A percentile compares a stretch with the other conserved stretches of the same genome.
Evolutionary conservation across 768 basidiomycete species (phyloP).

Genomic region (Suillus luteus): DNA sequence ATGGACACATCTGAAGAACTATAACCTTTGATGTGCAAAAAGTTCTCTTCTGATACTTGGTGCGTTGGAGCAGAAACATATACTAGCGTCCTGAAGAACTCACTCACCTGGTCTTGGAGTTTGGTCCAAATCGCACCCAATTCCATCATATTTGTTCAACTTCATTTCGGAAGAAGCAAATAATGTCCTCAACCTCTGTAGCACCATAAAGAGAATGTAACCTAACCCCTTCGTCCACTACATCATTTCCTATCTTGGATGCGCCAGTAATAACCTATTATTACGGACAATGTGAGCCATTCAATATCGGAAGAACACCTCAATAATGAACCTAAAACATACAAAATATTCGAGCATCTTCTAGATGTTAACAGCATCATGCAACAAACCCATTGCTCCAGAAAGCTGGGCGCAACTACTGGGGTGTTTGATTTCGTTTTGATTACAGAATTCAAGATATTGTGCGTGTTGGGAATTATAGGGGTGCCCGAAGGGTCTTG

Average conservation of each 20-base stretch:
- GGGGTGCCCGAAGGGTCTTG: slow-evolving; percentile 20
- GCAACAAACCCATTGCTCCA: slow-evolving; percentile 27
- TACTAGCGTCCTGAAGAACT: slow-evolving; percentile 38
- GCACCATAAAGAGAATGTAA: slow-evolving; percentile 38
- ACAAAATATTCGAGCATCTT: slow-evolving; percentile 25
- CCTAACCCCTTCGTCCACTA: slow-evolving; percentile 38
- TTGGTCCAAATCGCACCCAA: slow-evolving; percentile 31
- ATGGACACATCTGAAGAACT: slow-evolving; percentile 46
- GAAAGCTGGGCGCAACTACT: slow-evolving; percentile 24
- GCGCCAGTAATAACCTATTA: slow-evolving; percentile 38
- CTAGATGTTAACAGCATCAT: slow-evolving; percentile 21
- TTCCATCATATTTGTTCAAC: slow-evolving; percentile 36
- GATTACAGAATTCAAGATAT: slow-evolving; percentile 21
- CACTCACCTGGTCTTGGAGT: slow-evolving; percentile 37
- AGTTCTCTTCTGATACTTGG: slow-evolving; percentile 34
- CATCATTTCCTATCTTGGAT: slow-evolving; percentile 35
- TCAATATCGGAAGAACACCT: background rate
- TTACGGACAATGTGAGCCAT: background rate
- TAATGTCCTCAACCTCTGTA: slow-evolving; percentile 38
- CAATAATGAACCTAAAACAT: slow-evolving; percentile 1
- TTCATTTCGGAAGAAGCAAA: slow-evolving; percentile 12
- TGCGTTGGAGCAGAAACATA: slow-evolving; percentile 28
- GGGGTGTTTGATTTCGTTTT: slow-evolving; percentile 20
- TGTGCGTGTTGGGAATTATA: slow-evolving; percentile 23
- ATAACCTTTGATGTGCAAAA: slow-evolving; percentile 42